Percentiles rank a stretch among this genome's conserved stretches.
phyloP scores from a whole-genome alignment of 352 stramenopile genomes.

The Phytophthora pisi region DNA sequence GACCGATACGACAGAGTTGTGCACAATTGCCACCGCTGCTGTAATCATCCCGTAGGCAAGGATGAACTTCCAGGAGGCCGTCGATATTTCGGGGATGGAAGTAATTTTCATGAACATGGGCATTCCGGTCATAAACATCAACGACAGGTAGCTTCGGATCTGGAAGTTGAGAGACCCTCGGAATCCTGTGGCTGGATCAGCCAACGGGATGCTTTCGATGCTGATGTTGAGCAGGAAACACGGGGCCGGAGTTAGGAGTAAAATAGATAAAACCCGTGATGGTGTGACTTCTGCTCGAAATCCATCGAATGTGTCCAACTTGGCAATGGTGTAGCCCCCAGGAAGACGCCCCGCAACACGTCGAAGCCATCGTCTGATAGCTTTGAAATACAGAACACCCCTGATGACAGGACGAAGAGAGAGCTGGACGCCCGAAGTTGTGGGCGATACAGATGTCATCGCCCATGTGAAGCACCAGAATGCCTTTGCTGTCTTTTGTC shows the following conservation, averaged over 20 bases:
- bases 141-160: conserved; percentile 25
- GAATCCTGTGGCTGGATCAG: conserved; percentile 21
- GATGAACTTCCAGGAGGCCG: conserved; percentile 16
- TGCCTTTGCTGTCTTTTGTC: too few relatives aligned
- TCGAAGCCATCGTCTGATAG: neutral
- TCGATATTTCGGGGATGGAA: conserved; percentile 27
- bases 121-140: conserved; percentile 12
- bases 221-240: conserved; percentile 25
- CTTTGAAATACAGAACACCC: neutral
- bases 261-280: neutral
- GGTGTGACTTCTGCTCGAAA: conserved; percentile 10
- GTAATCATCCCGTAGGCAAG: conserved; percentile 9
- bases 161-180: conserved; percentile 31
- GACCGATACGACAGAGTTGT: conserved; percentile 12
- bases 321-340: conserved; percentile 3
- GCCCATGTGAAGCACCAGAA: too few relatives aligned
- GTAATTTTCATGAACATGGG: conserved; percentile 22
- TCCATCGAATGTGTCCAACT: conserved; percentile 29
- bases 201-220: conserved; percentile 32
- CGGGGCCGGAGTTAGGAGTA: too few relatives aligned
- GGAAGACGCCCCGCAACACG: conserved; percentile 6
- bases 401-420: neutral
- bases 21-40: conserved; percentile 18
- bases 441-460: neutral
- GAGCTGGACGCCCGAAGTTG: neutral